Percentiles rank a stretch among this genome's conserved stretches.
phyloP scores from a whole-genome alignment of 2,329 filamentous ascomycete genomes.

The Sordariomycetes sp. region DNA sequence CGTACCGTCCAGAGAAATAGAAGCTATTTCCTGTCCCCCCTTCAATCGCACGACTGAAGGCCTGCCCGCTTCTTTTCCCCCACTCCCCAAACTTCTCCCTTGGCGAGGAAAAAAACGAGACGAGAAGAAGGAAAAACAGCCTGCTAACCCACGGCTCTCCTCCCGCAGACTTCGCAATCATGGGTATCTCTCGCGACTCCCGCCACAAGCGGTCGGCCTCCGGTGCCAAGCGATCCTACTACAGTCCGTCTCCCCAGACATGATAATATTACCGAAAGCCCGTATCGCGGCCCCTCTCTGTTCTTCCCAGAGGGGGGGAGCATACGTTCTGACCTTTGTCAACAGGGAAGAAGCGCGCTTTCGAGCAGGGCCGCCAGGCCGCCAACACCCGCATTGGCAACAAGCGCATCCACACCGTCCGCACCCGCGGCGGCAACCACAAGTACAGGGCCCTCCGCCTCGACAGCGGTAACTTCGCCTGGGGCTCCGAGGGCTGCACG shows the following conservation, averaged over 20 bases:
- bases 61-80: background rate
- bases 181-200: constrained; percentile 99
- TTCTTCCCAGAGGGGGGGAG: constrained; percentile 21
- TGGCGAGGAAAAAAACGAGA: background rate
- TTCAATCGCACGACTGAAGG: background rate
- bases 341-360: constrained; percentile 90
- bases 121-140: background rate
- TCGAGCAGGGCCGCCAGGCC: constrained; percentile 99
- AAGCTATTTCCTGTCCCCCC: background rate
- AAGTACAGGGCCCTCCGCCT: constrained; percentile 99
- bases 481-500: constrained; percentile 94
- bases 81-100: background rate
- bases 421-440: constrained; percentile 96
- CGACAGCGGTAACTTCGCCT: constrained; percentile 98
- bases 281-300: constrained; percentile 35
- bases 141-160: constrained; percentile 11
- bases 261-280: constrained; percentile 46
- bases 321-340: constrained; percentile 67
- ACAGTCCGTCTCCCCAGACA: constrained; percentile 55
- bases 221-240: constrained; percentile 93
- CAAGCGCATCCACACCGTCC: constrained; percentile 95
- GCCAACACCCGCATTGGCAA: constrained; percentile 98
- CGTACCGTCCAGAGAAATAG: background rate
- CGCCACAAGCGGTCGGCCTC: constrained; percentile 99
- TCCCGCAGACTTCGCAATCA: constrained; percentile 62